Evolutionary conservation across 768 basidiomycete species (phyloP).

Genomic region (Suillus bovinus): DNA sequence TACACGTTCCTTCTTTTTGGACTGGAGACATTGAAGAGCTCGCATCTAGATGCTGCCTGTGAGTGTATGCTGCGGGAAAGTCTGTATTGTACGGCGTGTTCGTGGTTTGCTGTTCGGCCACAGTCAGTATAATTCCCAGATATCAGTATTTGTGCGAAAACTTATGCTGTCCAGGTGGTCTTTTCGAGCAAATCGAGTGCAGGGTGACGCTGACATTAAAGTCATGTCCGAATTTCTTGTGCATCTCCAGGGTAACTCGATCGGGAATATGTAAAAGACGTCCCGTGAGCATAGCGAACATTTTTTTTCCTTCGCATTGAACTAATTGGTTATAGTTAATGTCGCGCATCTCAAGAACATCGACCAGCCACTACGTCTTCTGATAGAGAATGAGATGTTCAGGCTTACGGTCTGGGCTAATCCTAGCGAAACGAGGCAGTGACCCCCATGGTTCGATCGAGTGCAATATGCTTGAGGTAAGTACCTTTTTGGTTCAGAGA

Average conservation of each 20-base stretch:
- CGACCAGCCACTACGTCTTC: constrained; percentile 75
- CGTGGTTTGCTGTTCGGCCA: constrained; percentile 93
- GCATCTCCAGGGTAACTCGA: constrained; percentile 71
- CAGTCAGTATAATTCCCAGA: constrained; percentile 58
- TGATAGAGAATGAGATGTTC: constrained; percentile 90
- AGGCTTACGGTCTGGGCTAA: constrained; percentile 90
- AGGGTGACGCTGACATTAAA: constrained; percentile 87
- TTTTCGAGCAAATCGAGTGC: constrained; percentile 90
- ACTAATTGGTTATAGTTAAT: constrained; percentile 46
- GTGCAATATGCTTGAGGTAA: constrained; percentile 64
- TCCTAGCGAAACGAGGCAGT: constrained; percentile 65
- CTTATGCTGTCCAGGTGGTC: constrained; percentile 71
- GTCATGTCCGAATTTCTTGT: constrained; percentile 82
- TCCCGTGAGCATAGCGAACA: constrained; percentile 37
- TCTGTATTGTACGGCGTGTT: constrained; percentile 78
- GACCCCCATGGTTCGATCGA: constrained; percentile 61
- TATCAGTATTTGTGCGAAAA: constrained; percentile 5
- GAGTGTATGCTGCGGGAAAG: constrained; percentile 74
- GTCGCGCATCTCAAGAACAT: constrained; percentile 59
- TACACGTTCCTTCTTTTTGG: constrained; percentile 93
- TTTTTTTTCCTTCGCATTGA: constrained; percentile 4
- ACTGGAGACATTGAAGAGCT: constrained; percentile 88
- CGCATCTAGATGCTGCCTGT: constrained; percentile 77
- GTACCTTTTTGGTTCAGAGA: constrained; percentile 11
- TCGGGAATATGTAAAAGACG: constrained; percentile 52